A percentile compares a stretch with the other conserved stretches of the same genome.
Evolutionary conservation across 2,329 filamentous ascomycete species (phyloP).

Genomic region (Trichoderma semiorbis): DNA sequence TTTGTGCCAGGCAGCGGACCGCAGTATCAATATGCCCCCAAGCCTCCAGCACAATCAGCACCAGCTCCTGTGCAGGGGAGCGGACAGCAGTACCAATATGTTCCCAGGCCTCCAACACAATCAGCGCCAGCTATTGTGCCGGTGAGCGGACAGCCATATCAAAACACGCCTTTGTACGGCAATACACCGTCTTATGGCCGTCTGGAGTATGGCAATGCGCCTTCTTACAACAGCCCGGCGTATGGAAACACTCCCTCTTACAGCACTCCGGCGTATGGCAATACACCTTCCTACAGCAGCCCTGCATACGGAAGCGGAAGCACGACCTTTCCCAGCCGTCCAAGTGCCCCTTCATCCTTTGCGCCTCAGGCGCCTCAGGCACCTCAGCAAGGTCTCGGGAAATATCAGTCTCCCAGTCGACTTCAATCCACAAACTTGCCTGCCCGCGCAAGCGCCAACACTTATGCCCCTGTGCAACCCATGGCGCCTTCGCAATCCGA

Average conservation of each 20-base stretch:
- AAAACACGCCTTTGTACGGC: neutral
- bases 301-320: neutral
- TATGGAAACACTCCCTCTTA: neutral
- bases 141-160: neutral
- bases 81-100: neutral
- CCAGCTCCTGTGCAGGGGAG: neutral
- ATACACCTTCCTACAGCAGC: neutral
- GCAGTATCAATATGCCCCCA: neutral
- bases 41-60: neutral
- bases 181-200: neutral
- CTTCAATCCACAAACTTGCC: slow-evolving; percentile 1
- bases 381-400: neutral
- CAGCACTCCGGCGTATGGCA: neutral
- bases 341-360: neutral
- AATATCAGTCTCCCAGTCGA: neutral
- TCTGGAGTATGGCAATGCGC: neutral
- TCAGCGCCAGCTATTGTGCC: neutral
- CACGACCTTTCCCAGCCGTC: neutral
- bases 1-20: neutral
- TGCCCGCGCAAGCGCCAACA: neutral
- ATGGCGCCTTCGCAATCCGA: neutral
- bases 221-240: neutral
- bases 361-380: neutral
- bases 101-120: neutral
- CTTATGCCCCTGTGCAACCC: neutral